Evolutionary conservation across 169 alveolate genomes (phyloP).

Genomic region (Cryptosporidium ubiquitum): DNA sequence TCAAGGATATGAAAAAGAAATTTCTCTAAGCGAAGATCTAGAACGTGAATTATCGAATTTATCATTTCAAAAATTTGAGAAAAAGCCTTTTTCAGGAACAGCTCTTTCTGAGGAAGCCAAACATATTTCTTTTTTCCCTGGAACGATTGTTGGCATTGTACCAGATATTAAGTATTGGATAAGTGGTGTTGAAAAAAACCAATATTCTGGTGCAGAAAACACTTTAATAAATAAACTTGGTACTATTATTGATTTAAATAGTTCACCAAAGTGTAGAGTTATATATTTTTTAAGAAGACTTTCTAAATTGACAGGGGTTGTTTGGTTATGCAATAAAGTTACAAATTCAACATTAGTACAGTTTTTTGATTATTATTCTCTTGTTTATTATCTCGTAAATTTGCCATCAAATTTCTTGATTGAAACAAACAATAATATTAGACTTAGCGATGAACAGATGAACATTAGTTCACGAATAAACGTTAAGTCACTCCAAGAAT

Average conservation of each 20-base stretch:
- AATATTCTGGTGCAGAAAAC: background rate
- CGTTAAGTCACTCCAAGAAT: background rate
- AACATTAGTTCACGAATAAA: background rate
- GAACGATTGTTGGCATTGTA: slow-evolving; percentile 15
- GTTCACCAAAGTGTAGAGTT: background rate
- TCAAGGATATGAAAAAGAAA: background rate
- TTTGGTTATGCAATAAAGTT: slow-evolving; percentile 20
- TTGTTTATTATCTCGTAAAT: slow-evolving; percentile 23
- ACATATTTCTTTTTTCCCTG: slow-evolving; percentile 1
- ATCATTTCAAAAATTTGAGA: background rate
- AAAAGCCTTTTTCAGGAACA: background rate
- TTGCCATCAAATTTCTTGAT: slow-evolving; percentile 18
- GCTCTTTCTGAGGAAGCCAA: background rate
- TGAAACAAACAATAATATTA: background rate
- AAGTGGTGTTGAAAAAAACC: background rate
- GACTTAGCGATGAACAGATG: background rate
- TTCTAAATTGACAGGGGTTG: slow-evolving; percentile 15
- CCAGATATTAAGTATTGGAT: slow-evolving; percentile 29
- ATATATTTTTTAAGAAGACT: slow-evolving; percentile 14
- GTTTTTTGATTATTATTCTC: slow-evolving; percentile 27
- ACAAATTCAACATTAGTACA: slow-evolving; percentile 48
- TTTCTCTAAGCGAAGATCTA: background rate
- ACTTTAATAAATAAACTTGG: background rate
- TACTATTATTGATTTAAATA: background rate
- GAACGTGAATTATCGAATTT: background rate